Conservation (phyloP, 192 early-diverging fungal species). For the Fimicolochytrium jonesii region DNA sequence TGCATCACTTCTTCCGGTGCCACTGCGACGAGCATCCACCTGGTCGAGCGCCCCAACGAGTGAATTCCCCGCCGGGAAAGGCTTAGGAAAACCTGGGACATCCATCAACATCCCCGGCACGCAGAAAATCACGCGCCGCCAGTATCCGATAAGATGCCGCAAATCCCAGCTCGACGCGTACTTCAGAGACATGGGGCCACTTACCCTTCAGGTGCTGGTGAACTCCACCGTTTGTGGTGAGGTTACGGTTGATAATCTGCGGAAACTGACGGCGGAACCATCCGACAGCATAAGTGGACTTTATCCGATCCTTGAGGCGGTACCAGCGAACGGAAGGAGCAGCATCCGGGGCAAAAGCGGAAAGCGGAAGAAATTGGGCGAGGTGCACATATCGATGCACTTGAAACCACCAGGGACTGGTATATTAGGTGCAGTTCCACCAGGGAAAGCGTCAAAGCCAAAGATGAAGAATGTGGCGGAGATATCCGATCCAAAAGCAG, state of each 20-base stretch:
- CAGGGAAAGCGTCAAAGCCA: too few species aligned
- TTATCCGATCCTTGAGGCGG: constrained; percentile 28
- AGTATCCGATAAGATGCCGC: constrained; percentile 28
- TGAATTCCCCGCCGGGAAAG: not conserved
- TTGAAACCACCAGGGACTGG: constrained; percentile 7
- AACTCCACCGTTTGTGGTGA: constrained; percentile 4
- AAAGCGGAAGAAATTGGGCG: constrained; percentile 13
- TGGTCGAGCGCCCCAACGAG: not conserved
- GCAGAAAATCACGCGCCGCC: not conserved
- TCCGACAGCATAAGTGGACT: constrained; percentile 25
- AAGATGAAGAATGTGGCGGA: too few species aligned
- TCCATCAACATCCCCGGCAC: not conserved
- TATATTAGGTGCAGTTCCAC: too few species aligned
- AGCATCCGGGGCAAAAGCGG: not conserved
- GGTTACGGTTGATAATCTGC: constrained; percentile 7
- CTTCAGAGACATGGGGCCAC: constrained; percentile 34
- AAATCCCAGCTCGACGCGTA: constrained; percentile 29
- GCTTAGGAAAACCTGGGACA: not conserved
- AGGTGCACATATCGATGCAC: constrained; percentile 16
- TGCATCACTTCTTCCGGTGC: constrained; percentile 11
- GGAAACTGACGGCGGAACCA: constrained; percentile 6
- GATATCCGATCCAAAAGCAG: too few species aligned
- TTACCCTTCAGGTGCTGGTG: constrained; percentile 13
- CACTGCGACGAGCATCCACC: constrained; percentile 1
- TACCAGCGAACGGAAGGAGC: not conserved